These are phyloP conservation scores for Albatrellus ellisii DNA, from an alignment of 768 basidiomycete species.

Conservation along the genomic window DNA sequence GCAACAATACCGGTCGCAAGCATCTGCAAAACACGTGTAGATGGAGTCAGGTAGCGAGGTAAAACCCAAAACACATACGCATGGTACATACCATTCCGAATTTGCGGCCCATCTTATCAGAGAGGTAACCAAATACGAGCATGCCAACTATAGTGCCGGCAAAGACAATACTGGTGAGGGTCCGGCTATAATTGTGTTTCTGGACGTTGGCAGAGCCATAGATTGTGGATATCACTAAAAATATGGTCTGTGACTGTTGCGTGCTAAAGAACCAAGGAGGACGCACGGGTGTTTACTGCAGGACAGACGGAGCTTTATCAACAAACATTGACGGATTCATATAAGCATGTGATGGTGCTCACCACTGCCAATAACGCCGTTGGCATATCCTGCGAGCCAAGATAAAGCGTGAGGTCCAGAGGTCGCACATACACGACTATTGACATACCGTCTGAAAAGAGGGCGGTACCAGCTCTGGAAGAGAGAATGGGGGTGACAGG, in stretches of 20 bases:
- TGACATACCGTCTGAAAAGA: constrained; percentile 75
- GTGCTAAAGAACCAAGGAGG: neutral
- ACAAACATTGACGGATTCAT: neutral
- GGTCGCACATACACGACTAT: neutral
- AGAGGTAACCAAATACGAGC: constrained; percentile 70
- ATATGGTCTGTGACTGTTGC: neutral
- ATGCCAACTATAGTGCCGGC: constrained; percentile 84
- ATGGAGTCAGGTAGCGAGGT: neutral
- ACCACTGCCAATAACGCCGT: constrained; percentile 70
- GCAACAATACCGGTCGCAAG: constrained; percentile 72
- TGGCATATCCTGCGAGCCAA: constrained; percentile 51
- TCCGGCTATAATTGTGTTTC: constrained; percentile 47
- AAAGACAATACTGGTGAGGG: constrained; percentile 60
- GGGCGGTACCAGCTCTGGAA: constrained; percentile 67
- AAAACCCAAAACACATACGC: neutral
- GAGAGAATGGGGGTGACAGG: constrained; percentile 2
- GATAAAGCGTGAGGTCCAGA: neutral
- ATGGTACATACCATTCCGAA: constrained; percentile 66
- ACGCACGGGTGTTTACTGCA: constrained; percentile 56
- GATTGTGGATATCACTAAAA: constrained; percentile 45
- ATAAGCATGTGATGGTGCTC: constrained; percentile 19
- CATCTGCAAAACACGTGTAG: constrained; percentile 35
- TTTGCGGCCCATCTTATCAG: constrained; percentile 64
- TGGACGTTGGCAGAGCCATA: constrained; percentile 42
- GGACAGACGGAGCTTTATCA: constrained; percentile 1